These are phyloP conservation scores for Pseudevernia furfuracea DNA, from an alignment of 495 filamentous ascomycete genomes.

Conservation along the genomic window DNA sequence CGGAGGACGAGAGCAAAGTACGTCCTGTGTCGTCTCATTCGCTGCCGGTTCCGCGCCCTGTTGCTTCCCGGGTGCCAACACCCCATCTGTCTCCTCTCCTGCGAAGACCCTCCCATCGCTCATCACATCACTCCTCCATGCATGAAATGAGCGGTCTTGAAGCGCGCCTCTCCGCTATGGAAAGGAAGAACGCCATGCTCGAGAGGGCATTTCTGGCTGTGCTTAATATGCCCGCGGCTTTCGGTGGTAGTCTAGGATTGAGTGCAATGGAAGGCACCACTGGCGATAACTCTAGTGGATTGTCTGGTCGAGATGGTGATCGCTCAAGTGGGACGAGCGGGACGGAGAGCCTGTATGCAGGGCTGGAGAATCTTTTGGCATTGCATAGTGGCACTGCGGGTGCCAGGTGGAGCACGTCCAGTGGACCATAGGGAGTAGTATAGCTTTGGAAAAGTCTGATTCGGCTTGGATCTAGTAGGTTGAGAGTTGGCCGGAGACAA, in stretches of 20 bases:
- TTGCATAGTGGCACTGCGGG: neutral
- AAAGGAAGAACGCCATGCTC: constrained; percentile 33
- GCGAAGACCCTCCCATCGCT: neutral
- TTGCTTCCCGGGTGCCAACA: constrained; percentile 4
- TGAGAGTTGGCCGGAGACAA: neutral
- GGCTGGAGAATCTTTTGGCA: constrained; percentile 9
- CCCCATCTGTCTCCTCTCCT: constrained; percentile 6
- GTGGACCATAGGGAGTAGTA: constrained; percentile 3
- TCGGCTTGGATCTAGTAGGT: neutral
- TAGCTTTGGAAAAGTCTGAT: neutral
- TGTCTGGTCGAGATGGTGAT: neutral
- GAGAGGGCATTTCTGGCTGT: constrained; percentile 34
- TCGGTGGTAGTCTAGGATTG: neutral
- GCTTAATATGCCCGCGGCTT: constrained; percentile 16
- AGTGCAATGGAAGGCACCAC: neutral
- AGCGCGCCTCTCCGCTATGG: constrained; percentile 28
- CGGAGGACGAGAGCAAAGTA: neutral
- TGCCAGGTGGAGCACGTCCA: constrained; percentile 8
- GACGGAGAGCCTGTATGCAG: constrained; percentile 6
- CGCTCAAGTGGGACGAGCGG: neutral
- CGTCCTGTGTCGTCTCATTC: constrained; percentile 13
- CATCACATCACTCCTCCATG: neutral
- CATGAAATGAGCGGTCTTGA: constrained; percentile 23
- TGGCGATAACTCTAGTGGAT: neutral
- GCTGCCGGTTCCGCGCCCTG: neutral